Conservation (phyloP, 306 rosid species). For the Morella rubra region DNA sequence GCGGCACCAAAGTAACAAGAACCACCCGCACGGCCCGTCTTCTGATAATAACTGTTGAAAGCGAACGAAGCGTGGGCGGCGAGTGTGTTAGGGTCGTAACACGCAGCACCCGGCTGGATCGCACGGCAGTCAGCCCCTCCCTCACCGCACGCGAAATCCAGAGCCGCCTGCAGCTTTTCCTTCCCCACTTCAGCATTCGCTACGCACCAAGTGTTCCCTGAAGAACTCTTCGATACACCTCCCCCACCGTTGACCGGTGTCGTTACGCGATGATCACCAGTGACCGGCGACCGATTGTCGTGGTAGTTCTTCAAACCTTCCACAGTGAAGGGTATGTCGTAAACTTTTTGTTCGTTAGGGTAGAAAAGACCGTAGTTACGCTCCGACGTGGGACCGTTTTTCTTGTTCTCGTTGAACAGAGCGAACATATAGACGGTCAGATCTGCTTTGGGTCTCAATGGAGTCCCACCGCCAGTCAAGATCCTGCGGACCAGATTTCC, state of each 20-base stretch:
- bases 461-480: conserved; percentile 72
- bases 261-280: background rate
- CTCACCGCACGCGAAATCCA: conserved; percentile 92
- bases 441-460: conserved; percentile 70
- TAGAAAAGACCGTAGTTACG: conserved; percentile 83
- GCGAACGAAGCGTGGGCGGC: conserved; percentile 88
- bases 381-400: conserved; percentile 80
- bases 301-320: conserved; percentile 52
- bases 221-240: conserved; percentile 62
- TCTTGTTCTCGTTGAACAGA: conserved; percentile 79
- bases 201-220: conserved; percentile 87
- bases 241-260: conserved; percentile 42
- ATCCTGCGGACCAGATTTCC: conserved; percentile 85
- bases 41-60: conserved; percentile 88
- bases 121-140: conserved; percentile 90
- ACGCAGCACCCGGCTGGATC: conserved; percentile 74
- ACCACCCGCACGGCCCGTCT: conserved; percentile 66
- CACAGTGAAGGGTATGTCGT: conserved; percentile 64
- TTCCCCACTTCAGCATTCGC: conserved; percentile 70
- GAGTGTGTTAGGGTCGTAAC: conserved; percentile 69
- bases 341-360: conserved; percentile 66
- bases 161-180: conserved; percentile 61
- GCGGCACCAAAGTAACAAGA: conserved; percentile 90
- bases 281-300: conserved; percentile 33
- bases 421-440: conserved; percentile 89